phyloP scores from a whole-genome alignment of 306 rosid species.

The Senna siamea region DNA sequence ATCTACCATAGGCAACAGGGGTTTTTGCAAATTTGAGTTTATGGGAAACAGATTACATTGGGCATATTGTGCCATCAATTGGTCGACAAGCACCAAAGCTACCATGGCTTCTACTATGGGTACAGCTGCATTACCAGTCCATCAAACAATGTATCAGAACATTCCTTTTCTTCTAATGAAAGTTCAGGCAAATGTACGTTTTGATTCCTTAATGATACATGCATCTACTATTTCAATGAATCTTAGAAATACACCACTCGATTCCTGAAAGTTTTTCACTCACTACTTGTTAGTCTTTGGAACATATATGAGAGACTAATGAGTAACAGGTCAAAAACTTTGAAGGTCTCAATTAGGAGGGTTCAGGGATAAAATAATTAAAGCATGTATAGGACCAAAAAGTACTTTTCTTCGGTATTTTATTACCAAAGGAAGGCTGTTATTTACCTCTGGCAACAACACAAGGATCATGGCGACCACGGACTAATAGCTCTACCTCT shows the following conservation, averaged over 20 bases:
- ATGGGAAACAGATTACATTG: constrained; percentile 82
- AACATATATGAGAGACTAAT: no score
- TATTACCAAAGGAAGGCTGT: not conserved
- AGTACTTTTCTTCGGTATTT: no score
- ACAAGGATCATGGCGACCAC: constrained; percentile 96
- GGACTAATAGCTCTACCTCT: constrained; percentile 75
- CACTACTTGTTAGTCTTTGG: no score
- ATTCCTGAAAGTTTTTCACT: no score
- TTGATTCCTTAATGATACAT: no score
- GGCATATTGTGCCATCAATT: constrained; percentile 85
- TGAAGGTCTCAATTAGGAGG: no score
- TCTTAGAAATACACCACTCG: no score
- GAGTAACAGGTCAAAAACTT: no score
- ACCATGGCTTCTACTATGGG: constrained; percentile 97
- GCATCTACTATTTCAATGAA: no score
- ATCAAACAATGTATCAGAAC: constrained; percentile 36
- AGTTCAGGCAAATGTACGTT: constrained; percentile 21
- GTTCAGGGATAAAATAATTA: no score
- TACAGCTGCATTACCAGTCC: constrained; percentile 67
- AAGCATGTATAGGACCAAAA: no score
- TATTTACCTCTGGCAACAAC: constrained; percentile 91
- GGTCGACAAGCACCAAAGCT: constrained; percentile 87
- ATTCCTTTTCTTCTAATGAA: constrained; percentile 25
- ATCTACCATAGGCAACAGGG: constrained; percentile 42
- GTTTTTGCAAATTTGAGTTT: constrained; percentile 66